Conservation (phyloP, 257 asterid genomes). For the Jasminum sambac region DNA sequence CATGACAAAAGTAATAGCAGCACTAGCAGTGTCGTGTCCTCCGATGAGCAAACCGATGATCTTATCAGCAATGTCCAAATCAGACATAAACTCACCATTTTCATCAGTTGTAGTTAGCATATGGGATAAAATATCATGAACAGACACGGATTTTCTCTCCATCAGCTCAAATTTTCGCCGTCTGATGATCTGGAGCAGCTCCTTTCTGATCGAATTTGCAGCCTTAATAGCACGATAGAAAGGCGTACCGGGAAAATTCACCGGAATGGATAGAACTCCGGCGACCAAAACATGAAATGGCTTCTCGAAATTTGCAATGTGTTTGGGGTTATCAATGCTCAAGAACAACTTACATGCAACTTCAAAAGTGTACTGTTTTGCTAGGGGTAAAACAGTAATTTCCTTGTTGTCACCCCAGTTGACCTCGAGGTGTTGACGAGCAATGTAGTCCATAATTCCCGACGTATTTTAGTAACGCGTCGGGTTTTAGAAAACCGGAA, state of each 20-base stretch:
- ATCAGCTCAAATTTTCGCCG: neutral
- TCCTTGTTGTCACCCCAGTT: neutral
- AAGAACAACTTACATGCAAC: conserved; percentile 22
- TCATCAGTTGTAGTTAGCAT: conserved; percentile 15
- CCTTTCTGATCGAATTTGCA: conserved; percentile 16
- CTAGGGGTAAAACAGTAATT: conserved; percentile 15
- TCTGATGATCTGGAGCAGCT: conserved; percentile 13
- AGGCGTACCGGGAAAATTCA: conserved; percentile 22
- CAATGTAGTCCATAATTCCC: conserved; percentile 22
- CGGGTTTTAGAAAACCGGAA: conserved; percentile 23
- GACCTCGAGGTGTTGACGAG: conserved; percentile 8
- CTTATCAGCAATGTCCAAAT: conserved; percentile 16
- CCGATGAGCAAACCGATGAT: conserved; percentile 21
- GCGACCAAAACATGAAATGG: neutral
- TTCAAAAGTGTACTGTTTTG: conserved; percentile 12
- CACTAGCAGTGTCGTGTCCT: conserved; percentile 18
- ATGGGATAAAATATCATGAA: conserved; percentile 14
- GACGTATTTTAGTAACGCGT: conserved; percentile 14
- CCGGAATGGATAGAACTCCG: conserved; percentile 13
- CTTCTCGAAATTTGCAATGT: conserved; percentile 1
- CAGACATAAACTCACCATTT: conserved; percentile 12
- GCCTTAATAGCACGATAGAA: conserved; percentile 21
- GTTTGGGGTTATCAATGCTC: conserved; percentile 6
- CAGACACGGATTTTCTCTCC: neutral
- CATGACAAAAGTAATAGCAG: conserved; percentile 19